Evolutionary conservation across 2,329 filamentous ascomycete species (phyloP), one percentile per base, ranked within the genome.

Genomic region (Xylaria sp.): DNA sequence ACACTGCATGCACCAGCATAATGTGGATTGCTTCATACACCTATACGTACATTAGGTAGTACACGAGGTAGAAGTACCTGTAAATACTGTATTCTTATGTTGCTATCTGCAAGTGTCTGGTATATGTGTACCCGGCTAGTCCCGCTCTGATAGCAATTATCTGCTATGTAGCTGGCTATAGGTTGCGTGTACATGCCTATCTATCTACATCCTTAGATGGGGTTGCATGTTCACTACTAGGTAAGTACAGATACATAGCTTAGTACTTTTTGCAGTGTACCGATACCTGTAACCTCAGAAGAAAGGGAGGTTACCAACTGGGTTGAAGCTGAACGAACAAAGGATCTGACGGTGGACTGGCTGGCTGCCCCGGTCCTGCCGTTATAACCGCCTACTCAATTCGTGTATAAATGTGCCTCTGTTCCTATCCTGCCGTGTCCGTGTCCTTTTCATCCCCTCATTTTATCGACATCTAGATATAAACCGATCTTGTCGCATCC

Each of bases 391-490:
- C 42, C 47, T 54, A 9, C n/a, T 55, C 22, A 47, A 15, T 22
- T 9, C 22, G 45, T 50, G 27, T 51, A 64, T 53, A 64, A 63
- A 63, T 47, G 36, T n/a, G 36, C 45, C 20, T 50, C 59, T 59
- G 54, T 67, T 61, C 56, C 22, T 29, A 33, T 54, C 29, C 50
- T 22, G 10, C 36, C 53, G 1, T 11, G 29, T 33, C 20, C 22
- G 5, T 49, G 61, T 36, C 45, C 9, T 50, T 27, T 33, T 45
- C 17, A 7, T 38, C 20, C 29, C 39, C 38, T 29, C 10, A 15
- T 50, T 38, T n/a, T 60, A 22, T 38, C 27, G 15, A 20, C 10
- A 50, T 20, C 13, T 50, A 25, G 15, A 44, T 2, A 55, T 27
- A 44, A 20, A n/a, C 22, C n/a, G 13, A 27, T 6, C 11, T 27